These are phyloP conservation scores for Collybiopsis luxurians DNA, from an alignment of 768 basidiomycete genomes.

Conservation along the genomic window DNA sequence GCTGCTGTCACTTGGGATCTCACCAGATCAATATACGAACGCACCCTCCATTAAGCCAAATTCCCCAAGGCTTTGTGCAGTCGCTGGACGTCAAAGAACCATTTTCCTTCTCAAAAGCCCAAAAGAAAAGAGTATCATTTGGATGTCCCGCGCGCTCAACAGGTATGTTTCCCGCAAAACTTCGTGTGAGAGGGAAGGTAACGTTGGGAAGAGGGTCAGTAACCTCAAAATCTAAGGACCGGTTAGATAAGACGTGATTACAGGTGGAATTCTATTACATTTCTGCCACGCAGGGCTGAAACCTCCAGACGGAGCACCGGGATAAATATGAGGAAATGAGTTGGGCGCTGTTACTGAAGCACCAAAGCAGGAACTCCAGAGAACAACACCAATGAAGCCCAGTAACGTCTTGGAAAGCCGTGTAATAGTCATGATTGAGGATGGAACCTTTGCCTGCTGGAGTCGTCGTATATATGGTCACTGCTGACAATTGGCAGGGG, in stretches of 20 bases:
- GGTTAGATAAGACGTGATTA: background rate
- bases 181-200: constrained; percentile 38
- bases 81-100: constrained; percentile 39
- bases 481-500: background rate
- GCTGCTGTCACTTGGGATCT: background rate
- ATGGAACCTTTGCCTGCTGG: background rate
- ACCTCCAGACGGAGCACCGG: constrained; percentile 42
- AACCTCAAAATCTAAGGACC: constrained; percentile 56
- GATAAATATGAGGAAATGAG: constrained; percentile 45
- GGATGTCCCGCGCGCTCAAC: constrained; percentile 59
- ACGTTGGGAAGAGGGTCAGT: constrained; percentile 58
- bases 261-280: constrained; percentile 36
- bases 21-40: constrained; percentile 15
- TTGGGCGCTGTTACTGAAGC: background rate
- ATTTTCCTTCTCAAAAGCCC: constrained; percentile 53
- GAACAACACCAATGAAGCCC: background rate
- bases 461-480: background rate
- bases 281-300: constrained; percentile 60
- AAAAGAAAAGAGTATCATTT: constrained; percentile 66
- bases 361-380: background rate
- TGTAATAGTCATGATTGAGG: background rate
- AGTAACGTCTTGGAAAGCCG: background rate
- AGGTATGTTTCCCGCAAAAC: constrained; percentile 62
- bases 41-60: constrained; percentile 75
- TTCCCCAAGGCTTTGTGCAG: constrained; percentile 58